phyloP scores from a whole-genome alignment of 176 grass and related monocot genomes.

The Rhynchospora pubera region DNA sequence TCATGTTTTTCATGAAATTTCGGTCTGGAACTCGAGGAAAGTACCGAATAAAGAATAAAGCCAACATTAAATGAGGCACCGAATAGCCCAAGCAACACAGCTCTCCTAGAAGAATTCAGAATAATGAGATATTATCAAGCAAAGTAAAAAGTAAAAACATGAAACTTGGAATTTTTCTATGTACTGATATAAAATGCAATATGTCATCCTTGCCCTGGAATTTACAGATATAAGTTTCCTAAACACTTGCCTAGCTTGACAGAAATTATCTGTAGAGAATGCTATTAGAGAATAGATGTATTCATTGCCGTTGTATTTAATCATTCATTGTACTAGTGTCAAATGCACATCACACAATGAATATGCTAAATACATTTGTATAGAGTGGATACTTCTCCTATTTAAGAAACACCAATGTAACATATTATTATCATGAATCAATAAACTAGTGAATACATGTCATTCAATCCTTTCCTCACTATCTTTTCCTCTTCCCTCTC shows the following conservation, averaged over 20 bases:
- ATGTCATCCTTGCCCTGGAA: neutral
- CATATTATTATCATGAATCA: too few relatives aligned
- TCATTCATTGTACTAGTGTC: too few relatives aligned
- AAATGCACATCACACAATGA: too few relatives aligned
- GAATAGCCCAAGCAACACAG: neutral
- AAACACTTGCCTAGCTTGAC: neutral
- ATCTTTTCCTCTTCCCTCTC: too few relatives aligned
- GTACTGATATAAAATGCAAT: neutral
- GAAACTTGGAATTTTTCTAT: neutral
- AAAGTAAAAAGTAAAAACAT: neutral
- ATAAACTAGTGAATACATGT: too few relatives aligned
- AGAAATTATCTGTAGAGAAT: neutral
- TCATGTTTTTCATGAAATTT: neutral
- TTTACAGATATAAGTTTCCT: neutral
- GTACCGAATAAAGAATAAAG: neutral
- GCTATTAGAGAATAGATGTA: too few relatives aligned
- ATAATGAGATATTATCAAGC: neutral
- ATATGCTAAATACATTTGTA: too few relatives aligned
- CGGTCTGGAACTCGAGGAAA: neutral
- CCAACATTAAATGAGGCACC: neutral
- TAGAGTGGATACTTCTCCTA: too few relatives aligned
- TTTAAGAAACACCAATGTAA: too few relatives aligned
- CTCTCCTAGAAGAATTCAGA: neutral
- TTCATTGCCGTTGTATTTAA: too few relatives aligned
- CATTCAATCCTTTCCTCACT: too few relatives aligned